Base-by-base conservation (phyloP, 345 rosid genomes). In the Eutrema heterophyllum region DNA sequence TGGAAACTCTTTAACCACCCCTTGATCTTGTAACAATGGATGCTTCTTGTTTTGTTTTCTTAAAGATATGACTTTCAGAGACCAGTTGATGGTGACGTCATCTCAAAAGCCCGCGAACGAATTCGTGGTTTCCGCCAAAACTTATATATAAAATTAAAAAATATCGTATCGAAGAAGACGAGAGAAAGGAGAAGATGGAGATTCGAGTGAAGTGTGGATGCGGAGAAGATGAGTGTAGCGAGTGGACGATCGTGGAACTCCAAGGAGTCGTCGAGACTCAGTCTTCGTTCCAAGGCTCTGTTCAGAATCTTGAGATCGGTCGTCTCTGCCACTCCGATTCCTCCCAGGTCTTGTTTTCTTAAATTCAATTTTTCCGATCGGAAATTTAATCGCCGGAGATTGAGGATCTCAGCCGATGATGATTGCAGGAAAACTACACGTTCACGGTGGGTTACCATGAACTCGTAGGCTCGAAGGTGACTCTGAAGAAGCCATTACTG, bases 381-480 rank as follows among this genome's bases (percentile, higher is more conserved):
- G 26, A 29, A 44, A 5, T 53, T 26, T 58, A 24, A 32, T 39
- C 30, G 46, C 21, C 30, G 36, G 54, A 44, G 36, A 40, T 39
- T 52, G 77, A 52, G 15, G 12, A 61, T 72, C 7, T 45, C 1
- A 4, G 13, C 14, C 18, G 44, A 36, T 70, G 44, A 36, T 70
- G 33, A 40, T 53, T 67, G 56, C 83, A 87, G 97, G 96, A 83
- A 57, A 81, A 11, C 10, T 95, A 89, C 70, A 89, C 91, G 32
- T 88, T 95, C 59, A 95, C 99, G 4, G 73, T 89, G 56, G 96
- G 96, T 41, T 93, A 89, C 70, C 96, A 91, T 75, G 92, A 91
- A 68, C 71, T 89, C 50, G 71, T 55, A 0, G 97, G 97, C 54
- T 73, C 88, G 13, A 88, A 84, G 51, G 85, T 84, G 51, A 68